A percentile compares a stretch with the other conserved stretches of the same genome.
These are phyloP conservation scores for Chaetoscypha palmicola DNA, from an alignment of 2,329 filamentous ascomycete genomes.

Conservation along the genomic window DNA sequence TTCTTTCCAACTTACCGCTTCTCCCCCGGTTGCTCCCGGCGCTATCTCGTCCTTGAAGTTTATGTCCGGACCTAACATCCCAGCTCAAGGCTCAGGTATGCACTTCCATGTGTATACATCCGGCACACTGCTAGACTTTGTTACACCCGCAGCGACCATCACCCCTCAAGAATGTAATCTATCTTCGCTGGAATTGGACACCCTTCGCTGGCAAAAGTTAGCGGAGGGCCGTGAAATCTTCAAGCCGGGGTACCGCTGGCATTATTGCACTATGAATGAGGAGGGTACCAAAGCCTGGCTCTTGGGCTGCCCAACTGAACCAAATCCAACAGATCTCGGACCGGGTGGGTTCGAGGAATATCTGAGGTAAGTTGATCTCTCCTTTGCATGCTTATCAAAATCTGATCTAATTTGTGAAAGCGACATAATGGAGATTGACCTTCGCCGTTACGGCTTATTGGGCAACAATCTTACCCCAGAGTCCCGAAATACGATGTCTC, in stretches of 20 bases:
- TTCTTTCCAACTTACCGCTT: constrained; percentile 60
- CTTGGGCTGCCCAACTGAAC: constrained; percentile 80
- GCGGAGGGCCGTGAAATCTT: constrained; percentile 94
- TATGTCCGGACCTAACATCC: constrained; percentile 76
- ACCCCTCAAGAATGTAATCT: constrained; percentile 82
- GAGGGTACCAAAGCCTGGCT: constrained; percentile 96
- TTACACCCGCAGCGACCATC: constrained; percentile 84
- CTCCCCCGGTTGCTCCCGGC: constrained; percentile 80
- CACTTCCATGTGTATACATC: constrained; percentile 96
- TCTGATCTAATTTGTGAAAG: too few relatives aligned
- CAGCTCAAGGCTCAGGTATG: constrained; percentile 80
- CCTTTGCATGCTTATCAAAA: not conserved
- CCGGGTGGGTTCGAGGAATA: constrained; percentile 78
- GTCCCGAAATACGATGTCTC: constrained; percentile 41
- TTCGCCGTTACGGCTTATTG: constrained; percentile 83
- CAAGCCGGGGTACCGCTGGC: constrained; percentile 87
- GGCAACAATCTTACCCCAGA: constrained; percentile 65
- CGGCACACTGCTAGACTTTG: constrained; percentile 85
- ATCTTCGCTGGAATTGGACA: constrained; percentile 79
- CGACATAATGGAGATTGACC: constrained; percentile 88
- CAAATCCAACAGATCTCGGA: constrained; percentile 55
- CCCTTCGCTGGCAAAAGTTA: constrained; percentile 87
- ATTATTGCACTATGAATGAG: constrained; percentile 94
- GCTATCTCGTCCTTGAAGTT: constrained; percentile 88
- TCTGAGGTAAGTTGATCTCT: constrained; percentile 44